Base-by-base conservation (phyloP, 257 asterid species). In the Solanum virginianum region DNA sequence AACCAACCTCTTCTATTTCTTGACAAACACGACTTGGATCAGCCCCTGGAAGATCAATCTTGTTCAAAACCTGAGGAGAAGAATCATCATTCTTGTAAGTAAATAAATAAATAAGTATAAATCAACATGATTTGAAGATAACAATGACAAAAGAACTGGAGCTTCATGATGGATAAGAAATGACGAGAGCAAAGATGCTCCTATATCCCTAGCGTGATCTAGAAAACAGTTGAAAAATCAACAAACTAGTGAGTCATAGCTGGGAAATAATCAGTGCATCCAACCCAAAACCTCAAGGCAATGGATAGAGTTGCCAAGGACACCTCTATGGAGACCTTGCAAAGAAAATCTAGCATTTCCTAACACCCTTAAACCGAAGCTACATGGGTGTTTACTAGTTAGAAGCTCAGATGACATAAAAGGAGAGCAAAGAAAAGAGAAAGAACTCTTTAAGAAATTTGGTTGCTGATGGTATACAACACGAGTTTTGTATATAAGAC, bases 41-140 rank as follows among this genome's bases (percentile, higher is more conserved):
- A 79, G 99, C 98, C 83, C 99, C 98, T 79, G 99, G 99, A 90
- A 97, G 99, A 91, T 97, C 99, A 81, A 97, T 97, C 93, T 97
- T 97, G 95, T 97, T 97, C 90, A 97, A 88, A 90, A 97, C 98
- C 99, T 97, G 91, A 84, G 91, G 75, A 89, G 65, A 24, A 87
- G 26, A 82, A 56, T 45, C 68, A 83, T 71, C 56, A 75, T 26
- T 53, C 82, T 79, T 53, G 65, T 26, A 5, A 26, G 65, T 26
- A 5, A 26, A 54, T 53, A 74, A 71, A 71, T 70, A 71, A 20
- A 12, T 49, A 75, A 74, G 11, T 7, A 75, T 13, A 39, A 77
- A 51, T 8, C 60, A 10, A 15, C 82, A 77, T 5, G 26, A 51
- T 26, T 24, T 53, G 26, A 51, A 53, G 26, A 77, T 29, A 9